A percentile compares a stretch with the other conserved stretches of the same genome.
These are phyloP conservation scores for Podaxis carcinomalis DNA, from an alignment of 768 basidiomycete species.

Conservation along the genomic window DNA sequence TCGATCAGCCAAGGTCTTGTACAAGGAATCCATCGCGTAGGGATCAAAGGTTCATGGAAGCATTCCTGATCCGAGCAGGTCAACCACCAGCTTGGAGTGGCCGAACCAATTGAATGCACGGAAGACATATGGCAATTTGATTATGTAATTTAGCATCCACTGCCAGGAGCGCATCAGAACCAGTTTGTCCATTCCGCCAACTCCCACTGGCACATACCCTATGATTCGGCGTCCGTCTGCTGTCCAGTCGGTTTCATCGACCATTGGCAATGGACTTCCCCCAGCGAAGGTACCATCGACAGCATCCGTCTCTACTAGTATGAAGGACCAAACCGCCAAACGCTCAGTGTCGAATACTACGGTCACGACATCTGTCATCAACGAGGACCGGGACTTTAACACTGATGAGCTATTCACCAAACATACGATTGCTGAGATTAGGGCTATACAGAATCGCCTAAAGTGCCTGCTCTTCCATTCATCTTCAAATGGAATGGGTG, in stretches of 20 bases:
- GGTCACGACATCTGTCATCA: neutral
- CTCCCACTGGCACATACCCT: neutral
- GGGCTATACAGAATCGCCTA: conserved; percentile 58
- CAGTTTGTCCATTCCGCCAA: neutral
- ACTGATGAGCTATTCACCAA: conserved; percentile 75
- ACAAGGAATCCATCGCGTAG: too few relatives aligned
- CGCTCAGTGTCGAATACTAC: neutral
- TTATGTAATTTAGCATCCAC: too few relatives aligned
- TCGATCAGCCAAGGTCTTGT: too few relatives aligned
- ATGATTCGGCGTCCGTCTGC: conserved; percentile 9
- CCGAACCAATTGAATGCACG: too few relatives aligned
- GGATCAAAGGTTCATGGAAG: too few relatives aligned
- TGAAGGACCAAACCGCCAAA: neutral
- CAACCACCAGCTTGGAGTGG: too few relatives aligned
- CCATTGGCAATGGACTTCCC: conserved; percentile 1
- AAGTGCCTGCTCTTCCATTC: conserved; percentile 37
- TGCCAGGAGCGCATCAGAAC: neutral
- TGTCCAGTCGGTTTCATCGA: neutral
- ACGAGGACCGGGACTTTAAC: conserved; percentile 28
- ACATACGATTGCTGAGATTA: conserved; percentile 70
- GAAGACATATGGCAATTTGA: too few relatives aligned
- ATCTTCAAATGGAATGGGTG: conserved; percentile 8
- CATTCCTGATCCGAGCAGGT: too few relatives aligned
- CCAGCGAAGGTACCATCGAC: neutral
- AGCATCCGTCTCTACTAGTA: neutral